Base-by-base conservation (phyloP, 2,329 filamentous ascomycete species). In the Cercospora brassicicola region DNA sequence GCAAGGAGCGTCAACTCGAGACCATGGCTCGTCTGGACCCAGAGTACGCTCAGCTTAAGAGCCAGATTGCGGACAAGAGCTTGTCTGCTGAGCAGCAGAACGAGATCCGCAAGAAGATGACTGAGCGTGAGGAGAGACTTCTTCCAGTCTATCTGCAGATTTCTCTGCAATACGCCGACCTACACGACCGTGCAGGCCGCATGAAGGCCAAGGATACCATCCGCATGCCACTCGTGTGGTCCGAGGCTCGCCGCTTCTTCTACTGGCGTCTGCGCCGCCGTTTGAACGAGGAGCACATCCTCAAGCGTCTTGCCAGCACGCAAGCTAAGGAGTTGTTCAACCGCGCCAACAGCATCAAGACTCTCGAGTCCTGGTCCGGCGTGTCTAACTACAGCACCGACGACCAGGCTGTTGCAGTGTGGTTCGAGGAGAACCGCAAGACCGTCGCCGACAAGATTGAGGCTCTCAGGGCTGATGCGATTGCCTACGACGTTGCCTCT, bases 191-290 rank as follows among this genome's bases (percentile, higher is more conserved):
- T 57, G 90, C 95, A 53, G 95, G 94, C 68, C 93, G 95, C 82
- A 99, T 99, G 95, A 89, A 97, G 84, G 95, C 95, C 81, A 99
- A 99, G 89, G 91, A 93, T 70, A 90, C 91, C 66, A 97, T 99
- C 76, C 93, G 95, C 71, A 88, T 91, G 75, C 84, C 89, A 11
- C 86, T 99, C 48, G 87, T 90, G 77, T 98, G 94, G 95, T 86
- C 88, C 79, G 91, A 97, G 75, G 90, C 94, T 9, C 90, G 95
- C 73, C 91, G 94, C 78, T 98, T 95, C 92, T 98, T 99, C 87
- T 99, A 98, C 91, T 99, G 96, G 95, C 94, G 95, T 82, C 90
- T 97, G 71, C 94, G 96, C 81, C 91, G 95, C 79, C 89, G 95
- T 83, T 87, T 99, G 79, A 98, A 96, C 82, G 95, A 99, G 84